A percentile compares a stretch with the other conserved stretches of the same genome.
Conservation (phyloP, 2,329 filamentous ascomycete genomes). For the Diaporthe sp. region DNA sequence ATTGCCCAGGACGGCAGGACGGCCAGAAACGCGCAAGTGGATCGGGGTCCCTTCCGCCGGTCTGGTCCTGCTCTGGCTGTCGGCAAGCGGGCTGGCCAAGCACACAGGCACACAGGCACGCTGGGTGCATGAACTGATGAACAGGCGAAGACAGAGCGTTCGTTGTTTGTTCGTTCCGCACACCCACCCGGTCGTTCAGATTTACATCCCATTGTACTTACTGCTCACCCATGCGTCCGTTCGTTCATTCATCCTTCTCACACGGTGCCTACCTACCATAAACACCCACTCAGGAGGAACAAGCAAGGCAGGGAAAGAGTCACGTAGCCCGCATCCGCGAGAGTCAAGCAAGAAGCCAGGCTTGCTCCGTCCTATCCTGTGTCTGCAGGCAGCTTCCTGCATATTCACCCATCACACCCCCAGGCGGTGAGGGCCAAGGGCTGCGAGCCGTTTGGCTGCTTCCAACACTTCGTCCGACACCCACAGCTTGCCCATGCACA, state of each 20-base stretch:
- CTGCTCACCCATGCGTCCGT: neutral
- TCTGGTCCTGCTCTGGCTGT: slow-evolving; percentile 3
- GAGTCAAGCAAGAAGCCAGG: slow-evolving; percentile 23
- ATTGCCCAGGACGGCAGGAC: slow-evolving; percentile 17
- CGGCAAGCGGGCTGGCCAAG: slow-evolving; percentile 17
- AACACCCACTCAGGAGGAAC: neutral
- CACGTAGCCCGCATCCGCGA: slow-evolving; percentile 10
- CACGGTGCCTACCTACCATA: neutral
- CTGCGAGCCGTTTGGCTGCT: slow-evolving; percentile 49
- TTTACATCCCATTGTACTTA: neutral
- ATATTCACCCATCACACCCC: slow-evolving; percentile 40
- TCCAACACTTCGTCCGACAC: slow-evolving; percentile 40
- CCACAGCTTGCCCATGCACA: slow-evolving; percentile 26
- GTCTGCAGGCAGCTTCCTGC: slow-evolving; percentile 35
- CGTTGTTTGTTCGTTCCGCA: neutral
- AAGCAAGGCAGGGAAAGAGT: slow-evolving; percentile 11
- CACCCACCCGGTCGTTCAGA: neutral
- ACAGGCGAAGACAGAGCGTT: slow-evolving; percentile 11
- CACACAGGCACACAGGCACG: no score
- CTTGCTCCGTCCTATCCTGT: slow-evolving; percentile 1
- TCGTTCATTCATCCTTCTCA: neutral
- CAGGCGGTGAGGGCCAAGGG: slow-evolving; percentile 48
- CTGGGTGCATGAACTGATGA: slow-evolving; percentile 19
- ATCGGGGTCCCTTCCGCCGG: slow-evolving; percentile 22
- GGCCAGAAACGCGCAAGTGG: slow-evolving; percentile 23